A percentile compares a stretch with the other conserved stretches of the same genome.
These are phyloP conservation scores for Nothophaeocryptopus gaeumannii DNA, from an alignment of 2,329 filamentous ascomycete species.

Conservation along the genomic window DNA sequence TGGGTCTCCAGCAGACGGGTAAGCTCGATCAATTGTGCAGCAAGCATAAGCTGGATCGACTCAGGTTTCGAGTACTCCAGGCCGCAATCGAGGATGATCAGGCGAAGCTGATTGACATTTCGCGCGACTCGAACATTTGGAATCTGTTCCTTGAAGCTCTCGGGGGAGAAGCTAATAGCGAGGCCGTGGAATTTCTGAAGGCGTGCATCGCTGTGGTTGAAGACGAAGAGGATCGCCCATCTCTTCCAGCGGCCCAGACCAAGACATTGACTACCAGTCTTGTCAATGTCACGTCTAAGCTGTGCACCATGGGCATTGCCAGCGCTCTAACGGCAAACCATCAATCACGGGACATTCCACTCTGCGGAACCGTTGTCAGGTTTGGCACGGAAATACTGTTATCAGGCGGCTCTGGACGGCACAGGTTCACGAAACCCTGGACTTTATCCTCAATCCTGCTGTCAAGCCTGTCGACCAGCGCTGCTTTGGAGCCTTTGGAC, in stretches of 20 bases:
- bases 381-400: neutral
- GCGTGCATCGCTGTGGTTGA: neutral
- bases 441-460: neutral
- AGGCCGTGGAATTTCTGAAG: neutral
- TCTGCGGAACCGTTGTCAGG: neutral
- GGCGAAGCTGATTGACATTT: no score
- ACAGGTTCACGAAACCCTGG: neutral
- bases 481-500: neutral
- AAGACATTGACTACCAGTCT: neutral
- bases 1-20: no score
- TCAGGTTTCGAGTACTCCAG: no score
- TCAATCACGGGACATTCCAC: neutral
- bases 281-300: constrained; percentile 2
- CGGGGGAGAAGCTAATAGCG: neutral
- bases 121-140: neutral
- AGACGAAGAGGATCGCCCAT: no score
- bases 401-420: no score
- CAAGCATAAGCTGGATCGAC: no score
- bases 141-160: neutral
- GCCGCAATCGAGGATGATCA: no score
- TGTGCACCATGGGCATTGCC: neutral
- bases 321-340: neutral
- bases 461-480: neutral
- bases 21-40: no score
- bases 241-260: no score